Evolutionary conservation across 2,329 filamentous ascomycete species (phyloP).

Genomic region (Colletotrichum destructivum): DNA sequence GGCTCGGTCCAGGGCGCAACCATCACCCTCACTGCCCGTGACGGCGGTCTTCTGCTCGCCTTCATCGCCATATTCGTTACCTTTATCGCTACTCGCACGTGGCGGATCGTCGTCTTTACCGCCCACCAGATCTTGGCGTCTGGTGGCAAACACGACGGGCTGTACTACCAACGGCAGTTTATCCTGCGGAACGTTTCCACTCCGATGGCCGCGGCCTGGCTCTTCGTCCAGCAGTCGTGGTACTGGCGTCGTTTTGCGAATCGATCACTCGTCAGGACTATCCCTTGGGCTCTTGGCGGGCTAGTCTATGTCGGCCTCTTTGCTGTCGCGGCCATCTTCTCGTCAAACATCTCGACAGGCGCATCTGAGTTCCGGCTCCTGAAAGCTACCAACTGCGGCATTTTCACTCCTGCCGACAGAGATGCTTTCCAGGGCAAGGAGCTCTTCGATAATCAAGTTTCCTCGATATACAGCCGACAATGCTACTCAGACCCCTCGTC

Average conservation of each 20-base stretch:
- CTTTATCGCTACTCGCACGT: slow-evolving; percentile 44
- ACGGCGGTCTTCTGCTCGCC: slow-evolving; percentile 52
- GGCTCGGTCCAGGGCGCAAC: slow-evolving; percentile 51
- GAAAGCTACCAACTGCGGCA: slow-evolving; percentile 25
- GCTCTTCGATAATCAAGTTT: slow-evolving; percentile 9
- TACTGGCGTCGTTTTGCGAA: slow-evolving; percentile 32
- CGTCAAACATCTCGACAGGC: slow-evolving; percentile 12
- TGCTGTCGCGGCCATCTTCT: slow-evolving; percentile 28
- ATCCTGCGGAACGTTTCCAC: slow-evolving; percentile 44
- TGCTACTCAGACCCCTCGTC: slow-evolving; percentile 42
- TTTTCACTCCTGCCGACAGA: not conserved
- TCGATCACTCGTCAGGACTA: slow-evolving; percentile 6
- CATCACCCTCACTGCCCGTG: slow-evolving; percentile 48
- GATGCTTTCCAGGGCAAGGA: slow-evolving; percentile 3
- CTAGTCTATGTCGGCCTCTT: slow-evolving; percentile 2
- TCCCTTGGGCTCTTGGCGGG: slow-evolving; percentile 23
- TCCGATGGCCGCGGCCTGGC: slow-evolving; percentile 22
- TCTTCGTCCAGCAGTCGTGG: slow-evolving; percentile 36
- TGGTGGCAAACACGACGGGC: slow-evolving; percentile 41
- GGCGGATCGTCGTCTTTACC: slow-evolving; percentile 44
- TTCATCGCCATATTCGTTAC: slow-evolving; percentile 53
- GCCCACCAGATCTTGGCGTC: slow-evolving; percentile 44
- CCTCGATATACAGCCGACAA: slow-evolving; percentile 42
- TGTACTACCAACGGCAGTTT: slow-evolving; percentile 49
- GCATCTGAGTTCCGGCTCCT: slow-evolving; percentile 31